Base-by-base conservation (phyloP, 108 stramenopile species). In the Stephanodiscus triporus region DNA sequence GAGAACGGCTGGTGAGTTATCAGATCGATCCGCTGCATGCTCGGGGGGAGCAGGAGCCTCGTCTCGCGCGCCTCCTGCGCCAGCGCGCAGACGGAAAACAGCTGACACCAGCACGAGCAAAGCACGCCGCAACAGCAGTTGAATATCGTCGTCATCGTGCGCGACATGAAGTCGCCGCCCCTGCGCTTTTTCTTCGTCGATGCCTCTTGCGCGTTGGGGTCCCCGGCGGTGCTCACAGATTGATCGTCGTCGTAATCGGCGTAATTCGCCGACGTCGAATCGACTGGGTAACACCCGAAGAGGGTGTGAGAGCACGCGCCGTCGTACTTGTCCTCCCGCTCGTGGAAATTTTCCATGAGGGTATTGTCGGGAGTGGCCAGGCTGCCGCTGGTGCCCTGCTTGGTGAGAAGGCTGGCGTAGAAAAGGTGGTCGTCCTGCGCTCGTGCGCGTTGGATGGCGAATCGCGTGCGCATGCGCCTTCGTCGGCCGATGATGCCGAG, bases 61-160 rank as follows among this genome's bases (percentile, higher is more conserved):
- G 89, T 85, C 79, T 95, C 94, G 27, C 94, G 71, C 14, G 90
- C 94, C 75, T 95, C 94, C 73, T 95, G 94, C 6, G 94, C 94
- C 67, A 95, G 64, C 1, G 94, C 88, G 63, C 94, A 95, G 40
- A 92, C 83, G 13, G 88, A 89, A 48, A 91, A 75, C 54, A 86
- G 85, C 61, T 95, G 94, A 68, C 80, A 90, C 94, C 94, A 95
- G 63, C 87, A 89, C 59, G 82, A 86, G 78, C 94, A 95, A 0
- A 84, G 10, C 17, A 68, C 45, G 10, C 94, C 94, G 66, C 94
- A 95, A 43, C 94, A 95, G 36, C 77, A 66, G 6, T 67, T 70
- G 75, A 89, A 82, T 26, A 92, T 58, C 43, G 76, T 85, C 30
- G 42, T 78, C 67, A 89, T 92, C 23, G 68, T 70, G 20, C 91